Percentiles rank a stretch among this genome's conserved stretches.
These are phyloP conservation scores for Fusarium nanum DNA, from an alignment of 2,329 filamentous ascomycete genomes.

Conservation along the genomic window DNA sequence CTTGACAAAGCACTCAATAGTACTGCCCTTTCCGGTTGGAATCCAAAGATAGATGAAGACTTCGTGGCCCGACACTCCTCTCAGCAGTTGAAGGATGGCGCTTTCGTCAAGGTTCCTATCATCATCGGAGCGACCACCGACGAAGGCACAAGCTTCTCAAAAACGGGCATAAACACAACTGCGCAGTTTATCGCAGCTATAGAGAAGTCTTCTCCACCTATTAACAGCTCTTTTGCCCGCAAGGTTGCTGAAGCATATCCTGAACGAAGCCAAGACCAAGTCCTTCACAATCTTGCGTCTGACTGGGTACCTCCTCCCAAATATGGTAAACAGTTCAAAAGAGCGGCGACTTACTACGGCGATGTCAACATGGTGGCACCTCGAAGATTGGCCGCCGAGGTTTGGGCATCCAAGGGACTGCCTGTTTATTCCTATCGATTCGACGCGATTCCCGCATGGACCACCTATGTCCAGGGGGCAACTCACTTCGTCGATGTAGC, in stretches of 20 bases:
- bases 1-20: neutral
- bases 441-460: neutral
- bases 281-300: neutral
- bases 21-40: neutral
- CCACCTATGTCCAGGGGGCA: neutral
- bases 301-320: neutral
- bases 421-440: neutral
- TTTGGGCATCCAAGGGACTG: neutral
- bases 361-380: neutral
- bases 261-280: neutral
- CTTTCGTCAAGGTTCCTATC: neutral
- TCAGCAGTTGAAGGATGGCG: neutral
- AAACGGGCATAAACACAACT: neutral
- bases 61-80: neutral
- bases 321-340: neutral
- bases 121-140: neutral
- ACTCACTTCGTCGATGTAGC: neutral
- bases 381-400: neutral
- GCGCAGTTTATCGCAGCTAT: neutral
- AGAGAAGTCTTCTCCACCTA: neutral
- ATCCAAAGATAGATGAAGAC: neutral
- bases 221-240: neutral
- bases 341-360: neutral
- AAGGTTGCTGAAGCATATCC: neutral
- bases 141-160: neutral